A percentile compares a stretch with the other conserved stretches of the same genome.
These are phyloP conservation scores for Leucosporidium scottii DNA, from an alignment of 768 basidiomycete species.

Conservation along the genomic window DNA sequence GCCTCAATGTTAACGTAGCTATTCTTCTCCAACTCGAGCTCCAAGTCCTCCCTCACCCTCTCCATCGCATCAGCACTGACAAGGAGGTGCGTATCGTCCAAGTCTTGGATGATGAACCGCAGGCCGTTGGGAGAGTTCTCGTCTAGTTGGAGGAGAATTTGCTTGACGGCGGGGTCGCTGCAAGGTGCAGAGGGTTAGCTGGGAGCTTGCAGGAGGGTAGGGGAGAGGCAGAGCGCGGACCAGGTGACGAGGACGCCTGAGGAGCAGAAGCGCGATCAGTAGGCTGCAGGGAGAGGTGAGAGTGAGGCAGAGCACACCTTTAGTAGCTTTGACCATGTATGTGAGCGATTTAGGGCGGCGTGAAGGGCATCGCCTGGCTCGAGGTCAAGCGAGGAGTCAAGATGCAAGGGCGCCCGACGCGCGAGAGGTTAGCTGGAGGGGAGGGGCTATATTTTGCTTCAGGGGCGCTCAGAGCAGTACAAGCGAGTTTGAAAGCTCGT, in stretches of 20 bases:
- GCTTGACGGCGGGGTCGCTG: constrained; percentile 84
- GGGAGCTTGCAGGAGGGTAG: neutral
- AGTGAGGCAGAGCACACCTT: neutral
- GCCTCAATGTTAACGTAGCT: constrained; percentile 8
- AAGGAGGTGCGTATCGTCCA: constrained; percentile 75
- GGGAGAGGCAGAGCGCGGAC: constrained; percentile 7
- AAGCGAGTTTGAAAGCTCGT: too few relatives aligned
- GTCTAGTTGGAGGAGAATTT: constrained; percentile 68
- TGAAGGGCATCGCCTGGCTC: neutral
- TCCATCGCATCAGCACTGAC: constrained; percentile 77
- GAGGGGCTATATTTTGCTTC: too few relatives aligned
- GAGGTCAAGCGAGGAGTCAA: too few relatives aligned
- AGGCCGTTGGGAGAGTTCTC: constrained; percentile 47
- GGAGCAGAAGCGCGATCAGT: too few relatives aligned
- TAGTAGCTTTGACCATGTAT: constrained; percentile 32
- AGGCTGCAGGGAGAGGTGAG: rapidly evolving
- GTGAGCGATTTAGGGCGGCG: neutral
- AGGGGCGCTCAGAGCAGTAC: too few relatives aligned
- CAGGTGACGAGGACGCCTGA: constrained; percentile 33
- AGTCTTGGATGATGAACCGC: constrained; percentile 67
- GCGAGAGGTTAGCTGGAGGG: too few relatives aligned
- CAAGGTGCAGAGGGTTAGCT: neutral
- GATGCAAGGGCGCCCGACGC: too few relatives aligned
- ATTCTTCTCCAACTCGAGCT: constrained; percentile 26
- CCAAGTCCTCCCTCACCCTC: constrained; percentile 46